Conservation (phyloP, 192 early-diverging fungal species). For the Linnemannia exigua region DNA sequence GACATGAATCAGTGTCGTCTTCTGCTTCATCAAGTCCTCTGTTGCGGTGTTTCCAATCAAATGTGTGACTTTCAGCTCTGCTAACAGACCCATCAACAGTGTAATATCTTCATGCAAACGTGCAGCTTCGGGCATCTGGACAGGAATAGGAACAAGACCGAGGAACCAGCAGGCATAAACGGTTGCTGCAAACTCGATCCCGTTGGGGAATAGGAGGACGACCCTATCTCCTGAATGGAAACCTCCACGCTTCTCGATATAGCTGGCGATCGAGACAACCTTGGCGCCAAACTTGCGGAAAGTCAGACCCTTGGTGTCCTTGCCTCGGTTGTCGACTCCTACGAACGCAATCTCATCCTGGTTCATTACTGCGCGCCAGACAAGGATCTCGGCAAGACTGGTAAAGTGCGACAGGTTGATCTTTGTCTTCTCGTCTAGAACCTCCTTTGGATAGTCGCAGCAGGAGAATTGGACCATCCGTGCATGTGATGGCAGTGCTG, state of each 20-base stretch:
- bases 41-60: slow-evolving; percentile 74
- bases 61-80: slow-evolving; percentile 70
- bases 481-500: slow-evolving; percentile 42
- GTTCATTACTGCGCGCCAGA: slow-evolving; percentile 75
- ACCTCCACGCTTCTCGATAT: slow-evolving; percentile 71
- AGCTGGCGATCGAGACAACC: slow-evolving; percentile 74
- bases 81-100: slow-evolving; percentile 69
- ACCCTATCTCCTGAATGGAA: slow-evolving; percentile 70
- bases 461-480: slow-evolving; percentile 78
- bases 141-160: slow-evolving; percentile 79
- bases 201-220: slow-evolving; percentile 74
- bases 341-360: slow-evolving; percentile 78
- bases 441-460: slow-evolving; percentile 71
- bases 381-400: slow-evolving; percentile 78
- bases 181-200: slow-evolving; percentile 77
- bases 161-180: slow-evolving; percentile 88
- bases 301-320: slow-evolving; percentile 73
- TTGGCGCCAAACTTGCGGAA: slow-evolving; percentile 79
- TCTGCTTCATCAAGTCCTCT: slow-evolving; percentile 78
- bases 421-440: slow-evolving; percentile 79
- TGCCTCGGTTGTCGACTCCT: slow-evolving; percentile 68
- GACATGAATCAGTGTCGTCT: slow-evolving; percentile 67
- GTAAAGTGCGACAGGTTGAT: slow-evolving; percentile 76
- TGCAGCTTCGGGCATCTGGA: slow-evolving; percentile 74
- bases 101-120: slow-evolving; percentile 80